phyloP scores from a whole-genome alignment of 371 early-diverging fungal species.

The Parasitella parasitica region DNA sequence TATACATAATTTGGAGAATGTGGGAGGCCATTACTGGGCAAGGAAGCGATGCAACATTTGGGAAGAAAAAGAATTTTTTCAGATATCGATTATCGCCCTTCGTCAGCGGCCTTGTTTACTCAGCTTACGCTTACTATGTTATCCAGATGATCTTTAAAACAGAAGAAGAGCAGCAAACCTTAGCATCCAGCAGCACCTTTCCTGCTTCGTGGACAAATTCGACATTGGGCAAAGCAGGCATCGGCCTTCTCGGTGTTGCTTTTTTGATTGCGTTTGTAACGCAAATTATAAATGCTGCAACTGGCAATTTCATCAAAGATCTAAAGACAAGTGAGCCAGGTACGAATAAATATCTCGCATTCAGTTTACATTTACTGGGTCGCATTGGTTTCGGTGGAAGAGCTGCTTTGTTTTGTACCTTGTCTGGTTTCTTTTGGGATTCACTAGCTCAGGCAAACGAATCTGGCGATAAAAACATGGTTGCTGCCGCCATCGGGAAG shows the following conservation, averaged over 20 bases:
- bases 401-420: constrained; percentile 41
- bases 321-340: constrained; percentile 35
- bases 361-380: constrained; percentile 31
- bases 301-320: constrained; percentile 41
- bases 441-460: constrained; percentile 33
- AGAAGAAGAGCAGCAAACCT: constrained; percentile 31
- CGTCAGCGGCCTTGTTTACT: constrained; percentile 45
- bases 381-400: constrained; percentile 47
- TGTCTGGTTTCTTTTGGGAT: constrained; percentile 51
- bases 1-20: constrained; percentile 51
- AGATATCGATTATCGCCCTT: constrained; percentile 49
- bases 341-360: constrained; percentile 33
- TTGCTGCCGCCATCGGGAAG: constrained; percentile 39
- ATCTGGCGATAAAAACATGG: constrained; percentile 36
- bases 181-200: constrained; percentile 41
- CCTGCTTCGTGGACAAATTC: constrained; percentile 41
- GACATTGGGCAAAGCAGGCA: constrained; percentile 33
- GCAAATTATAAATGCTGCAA: constrained; percentile 42
- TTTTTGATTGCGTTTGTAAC: constrained; percentile 48
- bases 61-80: constrained; percentile 46
- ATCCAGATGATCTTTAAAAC: constrained; percentile 46
- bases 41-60: constrained; percentile 36
- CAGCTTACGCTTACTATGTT: constrained; percentile 45
- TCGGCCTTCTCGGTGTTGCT: constrained; percentile 40
- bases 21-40: constrained; percentile 52